Conservation (phyloP, 495 filamentous ascomycete species). For the Aspergillus panamensis region DNA sequence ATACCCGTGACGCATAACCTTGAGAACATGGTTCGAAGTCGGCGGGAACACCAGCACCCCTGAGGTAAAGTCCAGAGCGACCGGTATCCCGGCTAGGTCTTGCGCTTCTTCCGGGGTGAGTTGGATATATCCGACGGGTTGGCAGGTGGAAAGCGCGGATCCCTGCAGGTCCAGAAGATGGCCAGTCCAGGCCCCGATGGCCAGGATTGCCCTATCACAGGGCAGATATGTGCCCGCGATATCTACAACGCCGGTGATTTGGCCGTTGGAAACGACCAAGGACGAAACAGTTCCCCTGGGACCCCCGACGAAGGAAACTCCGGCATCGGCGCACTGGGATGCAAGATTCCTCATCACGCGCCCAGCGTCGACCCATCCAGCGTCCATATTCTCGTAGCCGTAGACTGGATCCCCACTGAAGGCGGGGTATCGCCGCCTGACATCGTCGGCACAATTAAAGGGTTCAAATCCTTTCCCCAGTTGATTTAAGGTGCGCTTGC, state of each 20-base stretch:
- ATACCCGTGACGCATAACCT: not conserved
- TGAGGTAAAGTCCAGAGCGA: not conserved
- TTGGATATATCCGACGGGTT: not conserved
- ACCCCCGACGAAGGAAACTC: conserved; percentile 24
- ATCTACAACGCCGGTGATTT: not conserved
- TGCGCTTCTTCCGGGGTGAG: not conserved
- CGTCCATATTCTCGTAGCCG: conserved; percentile 64
- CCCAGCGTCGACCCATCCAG: conserved; percentile 73
- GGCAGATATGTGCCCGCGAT: not conserved
- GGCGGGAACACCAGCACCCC: not conserved
- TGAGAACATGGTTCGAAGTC: not conserved
- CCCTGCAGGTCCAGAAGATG: conserved; percentile 55
- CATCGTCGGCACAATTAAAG: not conserved
- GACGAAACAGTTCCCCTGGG: conserved; percentile 17
- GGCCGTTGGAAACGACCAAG: not conserved
- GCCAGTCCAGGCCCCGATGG: conserved; percentile 74
- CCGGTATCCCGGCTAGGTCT: not conserved
- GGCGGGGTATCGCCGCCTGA: conserved; percentile 19
- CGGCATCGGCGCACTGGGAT: conserved; percentile 18
- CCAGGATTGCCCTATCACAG: conserved; percentile 49
- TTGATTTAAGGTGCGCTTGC: not conserved
- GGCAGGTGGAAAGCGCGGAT: not conserved
- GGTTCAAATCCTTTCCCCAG: not conserved
- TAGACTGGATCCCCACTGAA: conserved; percentile 46
- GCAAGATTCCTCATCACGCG: conserved; percentile 57